phyloP scores from a whole-genome alignment of 2,329 filamentous ascomycete species.

The Plenodomus lindquistii region DNA sequence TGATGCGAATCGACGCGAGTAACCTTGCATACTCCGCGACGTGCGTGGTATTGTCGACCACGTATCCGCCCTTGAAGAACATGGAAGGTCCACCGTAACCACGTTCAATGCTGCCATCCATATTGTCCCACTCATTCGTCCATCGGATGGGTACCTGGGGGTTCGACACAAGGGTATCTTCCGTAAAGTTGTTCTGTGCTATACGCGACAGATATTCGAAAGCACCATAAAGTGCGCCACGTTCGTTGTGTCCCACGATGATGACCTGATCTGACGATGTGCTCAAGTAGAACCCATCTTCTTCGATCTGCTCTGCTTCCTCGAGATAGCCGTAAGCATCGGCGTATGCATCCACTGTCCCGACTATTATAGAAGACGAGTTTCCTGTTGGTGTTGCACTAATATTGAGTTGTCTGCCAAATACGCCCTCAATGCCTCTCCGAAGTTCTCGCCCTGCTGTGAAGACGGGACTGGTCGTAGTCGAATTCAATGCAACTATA shows the following conservation, averaged over 20 bases:
- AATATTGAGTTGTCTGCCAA: constrained; percentile 54
- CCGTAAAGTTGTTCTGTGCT: constrained; percentile 61
- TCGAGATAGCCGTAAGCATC: constrained; percentile 39
- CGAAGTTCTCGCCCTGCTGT: constrained; percentile 64
- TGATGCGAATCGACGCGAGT: constrained; percentile 67
- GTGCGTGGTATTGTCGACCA: constrained; percentile 63
- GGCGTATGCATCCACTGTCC: constrained; percentile 52
- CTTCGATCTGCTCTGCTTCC: constrained; percentile 49
- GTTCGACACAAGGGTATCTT: constrained; percentile 55
- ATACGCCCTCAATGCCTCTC: constrained; percentile 61
- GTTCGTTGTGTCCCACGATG: constrained; percentile 68
- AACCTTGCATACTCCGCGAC: constrained; percentile 67
- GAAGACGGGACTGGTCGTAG: constrained; percentile 59
- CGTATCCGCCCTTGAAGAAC: constrained; percentile 64
- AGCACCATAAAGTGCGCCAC: constrained; percentile 69
- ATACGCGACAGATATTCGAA: constrained; percentile 70
- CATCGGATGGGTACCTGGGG: constrained; percentile 67
- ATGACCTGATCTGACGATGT: constrained; percentile 53
- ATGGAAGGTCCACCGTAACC: constrained; percentile 71
- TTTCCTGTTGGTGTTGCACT: constrained; percentile 22
- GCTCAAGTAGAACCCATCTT: constrained; percentile 66
- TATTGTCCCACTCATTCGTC: constrained; percentile 76
- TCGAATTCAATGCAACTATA: constrained; percentile 60
- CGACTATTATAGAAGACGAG: constrained; percentile 52
- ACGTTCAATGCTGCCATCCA: constrained; percentile 68